Base-by-base conservation (phyloP, 805 yeast genomes). In the Priceomyces medius region DNA sequence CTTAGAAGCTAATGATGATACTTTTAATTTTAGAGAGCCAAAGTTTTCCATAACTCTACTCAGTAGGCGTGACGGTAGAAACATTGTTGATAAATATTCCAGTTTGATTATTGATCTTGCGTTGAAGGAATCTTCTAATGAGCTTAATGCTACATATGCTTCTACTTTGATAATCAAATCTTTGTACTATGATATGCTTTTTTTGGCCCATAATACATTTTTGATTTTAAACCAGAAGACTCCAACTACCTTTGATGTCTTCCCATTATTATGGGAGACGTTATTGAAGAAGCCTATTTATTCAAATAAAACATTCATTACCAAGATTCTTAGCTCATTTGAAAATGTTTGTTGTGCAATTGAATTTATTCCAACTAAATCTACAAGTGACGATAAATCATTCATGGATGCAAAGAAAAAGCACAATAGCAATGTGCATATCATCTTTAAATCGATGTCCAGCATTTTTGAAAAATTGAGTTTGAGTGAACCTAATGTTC, bases 21-120 rank as follows among this genome's bases (percentile, higher is more conserved):
- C 46, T 24, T 32, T 33, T 4, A 53, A 53, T 9, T 47, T 54
- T 13, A 42, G 48, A 4, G 55, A 54, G 20, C 44, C 59, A 5
- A 51, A 54, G 23, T 55, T 63, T 27, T 62, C 70, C 0, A 56
- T 65, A 6, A 69, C 66, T 24, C 43, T 77, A 8, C 51, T 74
- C 17, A 64, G 63, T 20, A 63, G 64, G 41, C 60, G 74, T n/a
- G 83, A 78, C 41, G 64, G 74, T 3, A 59, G 85, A 46, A 64
- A 70, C 0, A 57, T 76, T 3, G 58, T 79, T 3, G 81, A 78
- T 45, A 64, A 66, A 26, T 67, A 71, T 41, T 57, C 75, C 1
- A 65, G 60, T 2, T 28, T 51, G 8, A 53, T 70, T n/a, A 49
- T 59, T 5, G 45, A 42, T 2, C 39, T 54, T 16, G 61, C 68